Evolutionary conservation across 805 yeast genomes (phyloP), one percentile per base, ranked within the genome.

Genomic region (Hanseniaspora guilliermondii): DNA sequence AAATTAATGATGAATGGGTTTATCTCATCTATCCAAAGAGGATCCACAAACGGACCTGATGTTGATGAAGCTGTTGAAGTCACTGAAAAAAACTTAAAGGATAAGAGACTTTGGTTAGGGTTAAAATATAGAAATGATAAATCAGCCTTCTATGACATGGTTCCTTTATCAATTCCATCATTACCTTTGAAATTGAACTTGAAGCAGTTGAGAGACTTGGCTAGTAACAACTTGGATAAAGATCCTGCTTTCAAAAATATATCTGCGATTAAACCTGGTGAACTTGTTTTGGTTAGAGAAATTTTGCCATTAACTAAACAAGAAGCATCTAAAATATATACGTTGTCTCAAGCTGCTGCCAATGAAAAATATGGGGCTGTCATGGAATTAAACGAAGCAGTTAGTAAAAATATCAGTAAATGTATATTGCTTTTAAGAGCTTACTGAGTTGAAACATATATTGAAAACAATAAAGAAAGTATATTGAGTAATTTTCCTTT

Each of bases 1-100:
- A 91, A 88, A 36, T 76, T 93, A 38, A 87, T 91, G 71, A 85
- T 83, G 59, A 94, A 89, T 69, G 98, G 98, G 0, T 87, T 91
- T 65, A 72, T 93, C 44, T 77, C 88, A 0, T 78, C 88, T 2
- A 76, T 93, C 52, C 94, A 86, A 63, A 78, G 86, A 63, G 98
- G 98, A 2, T 84, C 91, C 8, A 72, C 78, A 1, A 65, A 76
- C 9, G 96, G 96, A 0, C 97, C 98, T 14, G 97, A 93, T 66
- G 65, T 71, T 45, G 48, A 50, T 14, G 72, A 71, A 1, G 83
- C 89, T 0, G 80, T 79, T 4, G 88, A 83, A 42, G 85, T 80
- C 22, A 88, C 97, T 0, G 88, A 84, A 35, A 95, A 86, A 65
- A 89, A 91, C 64, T 79, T 93, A 32, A 69, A 95, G 19, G 77